Evolutionary conservation across 345 rosid genomes (phyloP).

Genomic region (Garcia nutans): DNA sequence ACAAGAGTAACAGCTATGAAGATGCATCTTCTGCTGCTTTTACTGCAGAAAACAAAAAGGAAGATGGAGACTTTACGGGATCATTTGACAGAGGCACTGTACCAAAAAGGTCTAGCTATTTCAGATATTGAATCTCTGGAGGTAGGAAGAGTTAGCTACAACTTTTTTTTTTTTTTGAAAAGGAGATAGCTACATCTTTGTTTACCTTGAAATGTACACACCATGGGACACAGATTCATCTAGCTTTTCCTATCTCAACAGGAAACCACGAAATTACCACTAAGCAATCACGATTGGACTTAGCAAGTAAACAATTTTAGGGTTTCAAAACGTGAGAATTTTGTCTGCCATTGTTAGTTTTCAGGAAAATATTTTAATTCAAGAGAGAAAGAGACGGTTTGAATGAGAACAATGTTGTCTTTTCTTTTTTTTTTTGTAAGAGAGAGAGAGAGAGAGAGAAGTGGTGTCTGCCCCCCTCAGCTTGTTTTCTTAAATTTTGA

Average conservation of each 20-base stretch:
- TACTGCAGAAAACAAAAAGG: constrained; percentile 53
- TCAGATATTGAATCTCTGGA: constrained; percentile 58
- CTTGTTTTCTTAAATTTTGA: neutral
- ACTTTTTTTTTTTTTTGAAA: neutral
- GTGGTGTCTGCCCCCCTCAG: neutral
- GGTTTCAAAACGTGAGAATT: neutral
- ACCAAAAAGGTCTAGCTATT: constrained; percentile 83
- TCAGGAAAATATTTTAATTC: neutral
- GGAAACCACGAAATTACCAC: neutral
- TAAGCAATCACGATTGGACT: constrained; percentile 1
- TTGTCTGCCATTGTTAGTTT: neutral
- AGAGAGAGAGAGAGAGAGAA: neutral
- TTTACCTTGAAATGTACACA: neutral
- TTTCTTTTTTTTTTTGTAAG: neutral
- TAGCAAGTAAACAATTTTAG: neutral
- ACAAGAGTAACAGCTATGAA: neutral
- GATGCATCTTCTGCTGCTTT: constrained; percentile 6
- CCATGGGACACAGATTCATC: neutral
- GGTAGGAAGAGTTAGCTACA: constrained; percentile 33
- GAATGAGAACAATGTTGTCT: neutral
- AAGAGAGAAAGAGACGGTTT: neutral
- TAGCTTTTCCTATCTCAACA: neutral
- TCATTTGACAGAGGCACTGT: constrained; percentile 78
- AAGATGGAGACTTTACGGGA: constrained; percentile 84
- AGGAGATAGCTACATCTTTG: neutral